Evolutionary conservation across 164 flowering plant genomes (phyloP).

Genomic region (Liriodendron chinense): DNA sequence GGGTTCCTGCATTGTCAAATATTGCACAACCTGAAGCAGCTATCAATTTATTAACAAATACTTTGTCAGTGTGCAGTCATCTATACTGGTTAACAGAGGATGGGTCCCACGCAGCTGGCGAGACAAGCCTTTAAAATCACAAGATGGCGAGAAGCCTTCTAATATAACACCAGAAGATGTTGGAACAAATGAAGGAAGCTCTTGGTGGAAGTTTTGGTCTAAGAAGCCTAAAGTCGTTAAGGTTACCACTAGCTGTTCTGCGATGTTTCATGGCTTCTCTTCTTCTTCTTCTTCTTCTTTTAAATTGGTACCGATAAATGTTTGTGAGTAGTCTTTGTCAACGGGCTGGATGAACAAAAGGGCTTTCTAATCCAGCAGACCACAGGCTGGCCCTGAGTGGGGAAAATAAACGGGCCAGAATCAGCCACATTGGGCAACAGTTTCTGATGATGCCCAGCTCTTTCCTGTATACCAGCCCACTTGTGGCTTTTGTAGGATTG

Average conservation of each 20-base stretch:
- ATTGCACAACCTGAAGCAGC: not conserved
- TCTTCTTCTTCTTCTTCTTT: not conserved
- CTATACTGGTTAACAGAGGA: constrained; percentile 89
- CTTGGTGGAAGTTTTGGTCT: constrained; percentile 83
- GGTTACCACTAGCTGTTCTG: constrained; percentile 35
- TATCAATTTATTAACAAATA: constrained; percentile 24
- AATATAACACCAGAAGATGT: constrained; percentile 13
- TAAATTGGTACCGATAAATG: not conserved
- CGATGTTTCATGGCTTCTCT: constrained; percentile 6
- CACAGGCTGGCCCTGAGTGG: not conserved
- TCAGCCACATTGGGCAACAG: not conserved
- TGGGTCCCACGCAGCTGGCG: constrained; percentile 97
- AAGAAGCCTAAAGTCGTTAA: constrained; percentile 38
- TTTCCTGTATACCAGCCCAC: not conserved
- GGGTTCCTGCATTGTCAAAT: not conserved
- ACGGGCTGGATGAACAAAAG: not conserved
- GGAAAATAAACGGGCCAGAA: not conserved
- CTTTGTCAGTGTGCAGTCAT: constrained; percentile 65
- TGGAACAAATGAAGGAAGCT: constrained; percentile 28
- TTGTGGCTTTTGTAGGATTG: not conserved
- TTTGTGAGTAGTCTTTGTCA: not conserved
- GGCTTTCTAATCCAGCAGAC: not conserved
- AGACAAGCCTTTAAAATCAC: constrained; percentile 36
- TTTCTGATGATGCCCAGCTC: not conserved
- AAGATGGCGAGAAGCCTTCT: constrained; percentile 29